These are phyloP conservation scores for Seiridium cupressi DNA, from an alignment of 2,329 filamentous ascomycete genomes.

Conservation along the genomic window DNA sequence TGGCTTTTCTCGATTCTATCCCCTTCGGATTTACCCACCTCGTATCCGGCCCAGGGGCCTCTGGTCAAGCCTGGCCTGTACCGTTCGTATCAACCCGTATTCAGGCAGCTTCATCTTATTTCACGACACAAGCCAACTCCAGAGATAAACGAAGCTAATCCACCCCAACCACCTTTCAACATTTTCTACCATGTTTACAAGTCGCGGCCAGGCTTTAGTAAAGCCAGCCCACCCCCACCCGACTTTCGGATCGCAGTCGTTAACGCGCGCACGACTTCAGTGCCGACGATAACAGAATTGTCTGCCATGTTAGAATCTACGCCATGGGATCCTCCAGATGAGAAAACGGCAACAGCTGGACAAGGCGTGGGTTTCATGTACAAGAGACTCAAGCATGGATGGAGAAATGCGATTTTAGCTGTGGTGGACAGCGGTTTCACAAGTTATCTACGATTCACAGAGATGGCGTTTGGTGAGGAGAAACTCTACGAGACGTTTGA, in stretches of 20 bases:
- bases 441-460: constrained; percentile 80
- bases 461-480: constrained; percentile 78
- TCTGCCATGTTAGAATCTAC: constrained; percentile 69
- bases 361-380: constrained; percentile 51
- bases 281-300: constrained; percentile 75
- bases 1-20: constrained; percentile 52
- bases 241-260: constrained; percentile 85
- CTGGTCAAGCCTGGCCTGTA: constrained; percentile 63
- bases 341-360: constrained; percentile 35
- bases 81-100: constrained; percentile 69
- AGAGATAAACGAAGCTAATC: constrained; percentile 20
- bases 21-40: constrained; percentile 11
- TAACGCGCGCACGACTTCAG: constrained; percentile 66
- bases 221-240: constrained; percentile 72
- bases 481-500: constrained; percentile 63
- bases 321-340: constrained; percentile 62
- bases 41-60: constrained; percentile 46
- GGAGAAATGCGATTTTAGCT: constrained; percentile 79
- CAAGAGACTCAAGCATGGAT: constrained; percentile 78
- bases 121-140: constrained; percentile 62
- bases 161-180: constrained; percentile 57
- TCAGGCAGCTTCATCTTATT: constrained; percentile 72
- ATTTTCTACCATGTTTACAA: constrained; percentile 85
- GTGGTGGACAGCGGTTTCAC: constrained; percentile 88
- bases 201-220: constrained; percentile 66